A percentile compares a stretch with the other conserved stretches of the same genome.
Evolutionary conservation across 352 stramenopile genomes (phyloP).

Genomic region (Plasmopara muralis): DNA sequence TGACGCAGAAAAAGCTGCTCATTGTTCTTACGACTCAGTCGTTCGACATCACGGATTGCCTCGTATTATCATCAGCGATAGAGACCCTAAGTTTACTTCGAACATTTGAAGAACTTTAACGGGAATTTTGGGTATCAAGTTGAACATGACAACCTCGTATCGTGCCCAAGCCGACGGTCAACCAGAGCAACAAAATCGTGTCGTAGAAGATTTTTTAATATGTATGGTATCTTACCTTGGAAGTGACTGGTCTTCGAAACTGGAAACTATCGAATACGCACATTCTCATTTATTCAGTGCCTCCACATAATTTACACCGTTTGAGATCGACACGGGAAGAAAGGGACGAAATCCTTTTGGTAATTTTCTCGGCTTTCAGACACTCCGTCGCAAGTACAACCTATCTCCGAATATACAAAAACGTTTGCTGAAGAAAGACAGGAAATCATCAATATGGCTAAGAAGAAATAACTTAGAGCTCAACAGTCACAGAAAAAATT

Average conservation of each 20-base stretch:
- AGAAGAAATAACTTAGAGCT: neutral
- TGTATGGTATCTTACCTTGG: slow-evolving; percentile 1
- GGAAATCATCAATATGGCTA: slow-evolving; percentile 7
- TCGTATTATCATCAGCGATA: slow-evolving; percentile 7
- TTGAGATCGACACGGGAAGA: neutral
- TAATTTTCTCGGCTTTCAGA: neutral
- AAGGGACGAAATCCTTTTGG: neutral
- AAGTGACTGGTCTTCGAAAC: neutral
- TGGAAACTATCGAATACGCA: slow-evolving; percentile 2
- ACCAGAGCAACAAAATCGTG: slow-evolving; percentile 2
- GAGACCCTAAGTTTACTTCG: slow-evolving; percentile 13
- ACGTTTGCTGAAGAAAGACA: neutral
- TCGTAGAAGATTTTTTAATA: neutral
- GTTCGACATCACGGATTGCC: slow-evolving; percentile 12
- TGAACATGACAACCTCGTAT: slow-evolving; percentile 1
- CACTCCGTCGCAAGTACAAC: slow-evolving; percentile 4
- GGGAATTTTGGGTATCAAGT: neutral
- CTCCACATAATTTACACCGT: neutral
- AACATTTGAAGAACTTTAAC: slow-evolving; percentile 9
- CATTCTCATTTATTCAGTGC: neutral
- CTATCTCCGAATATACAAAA: slow-evolving; percentile 13
- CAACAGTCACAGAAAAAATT: slow-evolving; percentile 11
- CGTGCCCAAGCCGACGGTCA: slow-evolving; percentile 3
- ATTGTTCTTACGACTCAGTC: slow-evolving; percentile 5
- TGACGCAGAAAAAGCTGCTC: no score